Evolutionary conservation across 192 early-diverging fungal species (phyloP), one percentile per base, ranked within the genome.

Genomic region (Entomortierella lignicola): DNA sequence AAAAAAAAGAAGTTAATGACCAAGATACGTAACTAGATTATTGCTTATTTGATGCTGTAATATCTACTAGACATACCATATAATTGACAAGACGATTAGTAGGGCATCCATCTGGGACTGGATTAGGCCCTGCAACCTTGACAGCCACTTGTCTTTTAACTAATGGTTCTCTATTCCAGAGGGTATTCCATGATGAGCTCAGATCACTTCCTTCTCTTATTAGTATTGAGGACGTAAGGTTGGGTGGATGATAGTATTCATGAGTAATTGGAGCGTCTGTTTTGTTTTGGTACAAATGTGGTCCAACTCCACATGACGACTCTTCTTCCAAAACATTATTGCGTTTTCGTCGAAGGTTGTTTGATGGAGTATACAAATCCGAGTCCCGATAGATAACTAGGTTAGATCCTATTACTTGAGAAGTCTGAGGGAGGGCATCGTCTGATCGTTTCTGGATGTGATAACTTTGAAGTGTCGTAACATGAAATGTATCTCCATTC

Each of bases 371-470:
- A 5, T 86, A 67, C 0, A 86, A 69, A 60, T 93, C 90, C 0
- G 90, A 88, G 55, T 89, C 86, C 15, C 90, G 86, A 72, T 89
- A 93, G 23, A 91, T 85, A 27, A 91, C 77, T 66, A 91, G 84
- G 18, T 39, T 43, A 25, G 67, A 41, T 53, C 32, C 65, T 41
- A 32, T 0, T 4, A 43, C 37, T 42, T 29, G 55, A 59, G 73
- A 69, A 81, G 63, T 53, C 8, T 54, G 50, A 62, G 82, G 77
- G 13, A 68, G 34, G 64, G 87, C 81, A 68, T 93, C 92, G 10
- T 77, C 85, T 0, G 77, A 63, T 8, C 86, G 77, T 54, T 86
- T 87, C 17, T 88, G 87, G 15, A 72, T 69, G 44, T 81, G 82
- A 66, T 90, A 92, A 11, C 85, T 77, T n/a, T 70, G 51, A 1